A percentile compares a stretch with the other conserved stretches of the same genome.
phyloP scores from a whole-genome alignment of 2,329 filamentous ascomycete genomes.

The Neoscytalidium dimidiatum region DNA sequence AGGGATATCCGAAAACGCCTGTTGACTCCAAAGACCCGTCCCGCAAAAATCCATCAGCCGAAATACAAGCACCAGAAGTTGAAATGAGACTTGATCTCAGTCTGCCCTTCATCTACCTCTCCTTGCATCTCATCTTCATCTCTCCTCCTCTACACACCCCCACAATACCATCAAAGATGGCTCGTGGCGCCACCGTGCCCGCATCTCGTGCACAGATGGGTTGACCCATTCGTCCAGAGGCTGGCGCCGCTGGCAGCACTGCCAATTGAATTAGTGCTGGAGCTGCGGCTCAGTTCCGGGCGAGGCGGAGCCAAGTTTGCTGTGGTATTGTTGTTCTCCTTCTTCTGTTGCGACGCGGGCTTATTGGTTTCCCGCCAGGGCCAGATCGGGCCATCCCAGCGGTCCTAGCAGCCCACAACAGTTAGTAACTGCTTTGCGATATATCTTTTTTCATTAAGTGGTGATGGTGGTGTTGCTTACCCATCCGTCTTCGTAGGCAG shows the following conservation, averaged over 20 bases:
- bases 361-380: constrained; percentile 15
- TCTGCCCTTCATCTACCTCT: neutral
- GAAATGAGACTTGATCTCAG: neutral
- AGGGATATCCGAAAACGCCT: neutral
- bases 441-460: too few relatives aligned
- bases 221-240: neutral
- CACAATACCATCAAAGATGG: constrained; percentile 4
- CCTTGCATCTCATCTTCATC: neutral
- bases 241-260: neutral
- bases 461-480: neutral
- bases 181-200: constrained; percentile 6
- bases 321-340: neutral
- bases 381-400: constrained; percentile 12
- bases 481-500: constrained; percentile 25
- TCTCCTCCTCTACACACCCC: neutral
- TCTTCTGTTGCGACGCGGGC: constrained; percentile 16
- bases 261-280: neutral
- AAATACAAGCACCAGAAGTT: neutral
- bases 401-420: constrained; percentile 10
- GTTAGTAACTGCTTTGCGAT: neutral
- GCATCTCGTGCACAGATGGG: neutral
- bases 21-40: neutral
- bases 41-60: neutral
- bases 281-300: neutral
- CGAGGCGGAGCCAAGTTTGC: neutral